Base-by-base conservation (phyloP, 352 stramenopile species). In the Stephanocyclus meneghinianus region DNA sequence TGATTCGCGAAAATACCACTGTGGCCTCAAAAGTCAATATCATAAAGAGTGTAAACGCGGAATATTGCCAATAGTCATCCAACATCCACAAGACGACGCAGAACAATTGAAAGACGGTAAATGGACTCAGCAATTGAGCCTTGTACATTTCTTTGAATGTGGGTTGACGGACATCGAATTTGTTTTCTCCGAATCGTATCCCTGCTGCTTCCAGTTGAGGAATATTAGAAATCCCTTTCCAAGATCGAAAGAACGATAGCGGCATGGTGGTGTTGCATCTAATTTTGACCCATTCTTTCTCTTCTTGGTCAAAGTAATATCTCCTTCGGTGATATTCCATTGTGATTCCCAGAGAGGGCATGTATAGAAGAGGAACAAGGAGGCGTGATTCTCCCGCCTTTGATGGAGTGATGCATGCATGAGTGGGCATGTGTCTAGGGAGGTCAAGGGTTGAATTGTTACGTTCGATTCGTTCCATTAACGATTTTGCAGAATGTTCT, bases 41-140 rank as follows among this genome's bases (percentile, higher is more conserved):
- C 95, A 98, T 98, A 59, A 96, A 96, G 18, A 99, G 87, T 50
- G 95, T 98, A 79, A 99, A 99, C 30, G 97, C 91, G 70, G 94
- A 98, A 85, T 99, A 99, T 84, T 98, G 95, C 96, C 96, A 98
- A 86, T 98, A 99, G 81, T 98, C 95, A 84, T 99, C 97, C 29
- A 99, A 88, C 90, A 98, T 97, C 91, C 98, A 99, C n/a, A 99
- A 84, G 18, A 96, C 94, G 10, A 98, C 94, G 74, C 94, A 98
- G 80, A 98, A 98, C 50, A 99, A 90, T 88, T 99, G 97, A 89
- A 99, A 99, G 4, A 99, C 96, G 4, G 96, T 98, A 64, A 99
- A 93, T 18, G 97, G 97, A 85, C 96, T 96, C 18, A 99, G 85
- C 26, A 99, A 82, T 85, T 99, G 97, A 82, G 97, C 91, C 90